Conservation (phyloP, 2,329 filamentous ascomycete genomes). For the Diaporthe eres region DNA sequence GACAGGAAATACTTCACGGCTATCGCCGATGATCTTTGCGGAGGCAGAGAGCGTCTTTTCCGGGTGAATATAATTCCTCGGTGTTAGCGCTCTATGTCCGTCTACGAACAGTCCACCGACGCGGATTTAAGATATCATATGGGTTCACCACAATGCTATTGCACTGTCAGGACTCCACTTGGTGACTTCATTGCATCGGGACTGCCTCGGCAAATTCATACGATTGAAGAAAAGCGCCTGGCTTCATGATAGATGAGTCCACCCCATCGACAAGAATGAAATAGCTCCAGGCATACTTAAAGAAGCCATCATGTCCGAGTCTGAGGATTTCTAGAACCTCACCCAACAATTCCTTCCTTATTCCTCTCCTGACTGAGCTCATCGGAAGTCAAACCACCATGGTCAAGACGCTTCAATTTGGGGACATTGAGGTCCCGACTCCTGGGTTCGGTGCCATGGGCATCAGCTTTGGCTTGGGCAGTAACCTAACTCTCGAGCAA, state of each 20-base stretch:
- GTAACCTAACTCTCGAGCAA: slow-evolving; percentile 57
- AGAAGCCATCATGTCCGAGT: background rate
- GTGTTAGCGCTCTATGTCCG: slow-evolving; percentile 23
- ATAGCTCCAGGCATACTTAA: background rate
- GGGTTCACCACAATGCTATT: slow-evolving; percentile 3
- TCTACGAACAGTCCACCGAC: background rate
- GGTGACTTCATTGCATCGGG: background rate
- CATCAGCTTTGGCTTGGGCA: slow-evolving; percentile 59
- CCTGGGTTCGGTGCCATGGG: slow-evolving; percentile 67
- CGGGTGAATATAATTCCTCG: background rate
- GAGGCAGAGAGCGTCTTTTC: no score
- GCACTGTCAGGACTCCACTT: background rate
- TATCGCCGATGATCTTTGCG: background rate
- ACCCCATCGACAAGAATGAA: background rate
- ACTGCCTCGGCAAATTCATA: slow-evolving; percentile 8
- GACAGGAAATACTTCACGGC: background rate
- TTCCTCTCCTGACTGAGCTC: no score
- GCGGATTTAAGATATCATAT: background rate
- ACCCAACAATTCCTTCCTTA: background rate
- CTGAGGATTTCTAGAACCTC: background rate
- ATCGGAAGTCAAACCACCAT: background rate
- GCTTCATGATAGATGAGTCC: background rate
- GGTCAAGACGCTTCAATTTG: background rate
- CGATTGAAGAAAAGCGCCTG: background rate
- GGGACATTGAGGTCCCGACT: slow-evolving; percentile 53